Base-by-base conservation (phyloP, 192 early-diverging fungal species). In the Coemansia sp. region DNA sequence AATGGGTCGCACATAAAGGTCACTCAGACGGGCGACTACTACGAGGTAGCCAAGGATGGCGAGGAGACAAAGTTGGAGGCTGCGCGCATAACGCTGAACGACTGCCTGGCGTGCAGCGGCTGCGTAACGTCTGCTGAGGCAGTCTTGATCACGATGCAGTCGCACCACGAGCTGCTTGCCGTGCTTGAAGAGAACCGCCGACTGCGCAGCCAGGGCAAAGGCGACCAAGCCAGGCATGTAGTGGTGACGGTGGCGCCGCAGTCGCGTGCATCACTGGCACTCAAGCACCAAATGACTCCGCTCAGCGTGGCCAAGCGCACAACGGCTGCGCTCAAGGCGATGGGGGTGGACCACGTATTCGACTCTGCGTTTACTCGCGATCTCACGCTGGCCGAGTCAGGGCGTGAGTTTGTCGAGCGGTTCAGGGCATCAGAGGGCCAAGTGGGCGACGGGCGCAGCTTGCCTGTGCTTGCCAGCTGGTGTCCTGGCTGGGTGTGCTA, bases 41-140 rank as follows among this genome's bases (percentile, higher is more conserved):
- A 90, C 62, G 94, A 99, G 76, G 94, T 97, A 8, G 84, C 86
- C 22, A 83, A 86, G 56, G 93, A 95, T 56, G 97, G 95, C 37
- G 63, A 76, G n/a, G 89, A 91, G 67, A 88, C 86, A 5, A 87
- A 92, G 74, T 84, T 97, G 8, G 92, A 95, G 67, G 80, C 86
- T 0, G 95, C 97, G 1, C 82, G 80, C 8, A 95, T 98, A 42
- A 88, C 90, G 24, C 81, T 99, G 24, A 94, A 98, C 65, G 97
- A 99, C 77, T 99, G 97, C 63, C 83, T 99, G 35, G 97, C 97
- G 8, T 99, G 97, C 88, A 95, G 93, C 82, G 97, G 97, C 6
- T 99, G 97, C 68, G 90, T 99, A 68, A 99, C 97, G 6, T 97
- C 95, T 6, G 97, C 97, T 4, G 97, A 99, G 71, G 93, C 90